Base-by-base conservation (phyloP, 306 rosid species). In the Geum urbanum region DNA sequence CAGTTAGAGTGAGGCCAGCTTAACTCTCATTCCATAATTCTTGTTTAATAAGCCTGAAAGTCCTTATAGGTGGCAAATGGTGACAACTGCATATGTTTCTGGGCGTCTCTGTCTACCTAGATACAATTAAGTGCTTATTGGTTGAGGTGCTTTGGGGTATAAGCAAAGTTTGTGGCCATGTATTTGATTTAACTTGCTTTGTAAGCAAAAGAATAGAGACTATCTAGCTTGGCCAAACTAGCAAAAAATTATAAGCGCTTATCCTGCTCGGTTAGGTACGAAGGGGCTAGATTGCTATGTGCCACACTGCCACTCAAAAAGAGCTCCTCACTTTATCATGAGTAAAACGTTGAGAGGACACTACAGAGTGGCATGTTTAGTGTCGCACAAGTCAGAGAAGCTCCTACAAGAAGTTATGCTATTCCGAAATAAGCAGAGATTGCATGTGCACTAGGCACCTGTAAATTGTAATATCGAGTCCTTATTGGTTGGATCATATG, bases 91-190 rank as follows among this genome's bases (percentile, higher is more conserved):
- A n/a, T 14, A 58, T 27, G 24, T 41, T 52, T 39, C 7, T 50
- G 18, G 39, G 8, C 22, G 13, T 58, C 41, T 55, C 68, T 58
- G 22, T 63, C 72, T 70, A 64, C 76, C 46, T 67, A 66, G 78
- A 68, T 67, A 79, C 80, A 83, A 84, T 83, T 80, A 85, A 85
- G 91, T 86, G 87, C 79, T 84, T 58, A 32, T 32, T n/a, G 15
- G 76, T 86, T 82, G 92, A 86, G 94, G 84, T 88, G 90, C 95
- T 94, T 90, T 94, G 92, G 80, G 86, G 80, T 74, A 88, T 85
- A 94, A 94, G 96, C 98, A 94, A 94, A 92, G 96, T 84, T 84
- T 80, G 90, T 87, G 85, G 86, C 78, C 86, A 80, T 67, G 70
- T 64, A 78, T 77, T 76, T 88, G 89, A 90, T 86, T 80, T 86